Evolutionary conservation across 495 filamentous ascomycete species (phyloP), one percentile per base, ranked within the genome.

Genomic region (Aspergillus incahuasiensis): DNA sequence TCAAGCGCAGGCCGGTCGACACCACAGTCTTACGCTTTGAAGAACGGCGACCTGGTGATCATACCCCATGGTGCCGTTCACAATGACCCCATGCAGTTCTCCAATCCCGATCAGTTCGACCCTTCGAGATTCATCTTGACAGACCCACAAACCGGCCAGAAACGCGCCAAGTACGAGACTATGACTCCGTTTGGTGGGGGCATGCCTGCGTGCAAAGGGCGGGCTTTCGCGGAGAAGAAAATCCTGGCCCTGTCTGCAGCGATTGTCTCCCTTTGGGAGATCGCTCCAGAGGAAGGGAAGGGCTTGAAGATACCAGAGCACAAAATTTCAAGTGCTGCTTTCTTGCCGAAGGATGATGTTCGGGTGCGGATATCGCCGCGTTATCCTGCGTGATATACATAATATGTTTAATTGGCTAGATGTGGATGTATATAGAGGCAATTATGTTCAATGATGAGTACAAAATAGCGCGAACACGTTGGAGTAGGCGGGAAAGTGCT

Each of bases 261-360:
- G 4, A 67, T 85, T 19, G 57, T 84, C 7, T 64, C 73, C 8
- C 65, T 75, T 57, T 84, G 82, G 71, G 75, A 85, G 30, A 68
- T 83, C 52, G 68, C 78, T 35, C 68, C 80, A 6, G 57, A 65
- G 1, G 60, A 67, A 46, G 67, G 54, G 8, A 48, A 55, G n/a
- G 57, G 48, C 3, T 63, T 73, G 30, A 57, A 45, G 9, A 62
- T 73, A 11, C 75, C 75, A 0, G 59, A 58, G 1, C 62, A 74
- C 52, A 66, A 58, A 39, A 50, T 58, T 11, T 69, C 71, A 5
- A 70, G 66, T 56, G 73, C 68, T 0, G 65, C 71, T 48, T 77
- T 68, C 56, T 57, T 64, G 55, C 72, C 74, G 5, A 60, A 64
- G 16, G 64, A 57, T 18, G 72, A 79, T 50, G 48, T 76, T 11